phyloP scores from a whole-genome alignment of 2,329 filamentous ascomycete species.

The Sordariomycetes sp. region DNA sequence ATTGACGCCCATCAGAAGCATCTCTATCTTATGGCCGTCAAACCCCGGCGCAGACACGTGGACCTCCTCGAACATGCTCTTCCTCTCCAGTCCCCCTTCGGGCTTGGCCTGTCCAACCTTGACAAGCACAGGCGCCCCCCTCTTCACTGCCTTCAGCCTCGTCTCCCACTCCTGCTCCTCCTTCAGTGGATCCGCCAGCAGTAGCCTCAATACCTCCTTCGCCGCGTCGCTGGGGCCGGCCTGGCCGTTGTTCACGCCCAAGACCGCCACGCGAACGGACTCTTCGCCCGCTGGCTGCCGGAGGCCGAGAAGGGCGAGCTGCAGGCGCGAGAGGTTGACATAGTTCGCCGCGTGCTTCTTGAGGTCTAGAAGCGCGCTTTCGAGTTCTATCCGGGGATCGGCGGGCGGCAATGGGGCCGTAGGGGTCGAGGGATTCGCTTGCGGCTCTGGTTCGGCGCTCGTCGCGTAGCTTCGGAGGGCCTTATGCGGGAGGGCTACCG shows the following conservation, averaged over 20 bases:
- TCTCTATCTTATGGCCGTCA: conserved; percentile 51
- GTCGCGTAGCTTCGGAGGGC: neutral
- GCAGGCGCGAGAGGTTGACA: conserved; percentile 58
- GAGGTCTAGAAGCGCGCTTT: conserved; percentile 47
- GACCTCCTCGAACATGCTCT: conserved; percentile 39
- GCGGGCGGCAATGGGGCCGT: conserved; percentile 11
- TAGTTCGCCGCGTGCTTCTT: conserved; percentile 49
- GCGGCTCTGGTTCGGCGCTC: neutral
- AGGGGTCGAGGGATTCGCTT: neutral
- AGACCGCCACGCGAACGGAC: conserved; percentile 46
- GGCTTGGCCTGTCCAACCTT: conserved; percentile 28
- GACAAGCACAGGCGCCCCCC: conserved; percentile 51
- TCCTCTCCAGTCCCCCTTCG: conserved; percentile 4
- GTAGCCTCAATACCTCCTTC: conserved; percentile 54
- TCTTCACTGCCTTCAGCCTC: conserved; percentile 38
- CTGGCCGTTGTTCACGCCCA: conserved; percentile 30
- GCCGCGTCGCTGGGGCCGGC: conserved; percentile 35
- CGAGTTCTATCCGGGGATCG: conserved; percentile 33
- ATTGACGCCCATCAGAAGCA: conserved; percentile 45
- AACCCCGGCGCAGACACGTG: conserved; percentile 52
- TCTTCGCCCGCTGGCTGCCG: conserved; percentile 45
- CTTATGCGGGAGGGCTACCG: neutral
- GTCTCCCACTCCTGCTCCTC: conserved; percentile 56
- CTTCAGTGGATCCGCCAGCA: conserved; percentile 60
- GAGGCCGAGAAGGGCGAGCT: conserved; percentile 58